These are phyloP conservation scores for Pseudogymnoascus verrucosus DNA, from an alignment of 2,329 filamentous ascomycete species.

Conservation along the genomic window DNA sequence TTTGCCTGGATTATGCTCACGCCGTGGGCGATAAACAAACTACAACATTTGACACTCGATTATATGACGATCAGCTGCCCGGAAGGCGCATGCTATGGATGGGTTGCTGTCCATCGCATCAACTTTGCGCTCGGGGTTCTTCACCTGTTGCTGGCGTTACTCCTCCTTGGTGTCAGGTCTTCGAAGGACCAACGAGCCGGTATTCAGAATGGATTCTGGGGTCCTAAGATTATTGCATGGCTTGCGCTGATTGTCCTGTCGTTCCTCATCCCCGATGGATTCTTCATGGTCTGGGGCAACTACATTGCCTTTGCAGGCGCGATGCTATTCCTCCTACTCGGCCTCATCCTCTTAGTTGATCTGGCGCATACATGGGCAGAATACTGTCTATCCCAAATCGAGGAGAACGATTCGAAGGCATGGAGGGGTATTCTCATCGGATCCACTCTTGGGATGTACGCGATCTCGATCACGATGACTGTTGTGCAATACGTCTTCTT, in stretches of 20 bases:
- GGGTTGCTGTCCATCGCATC: constrained; percentile 93
- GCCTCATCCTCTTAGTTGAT: constrained; percentile 86
- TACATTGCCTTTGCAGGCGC: constrained; percentile 83
- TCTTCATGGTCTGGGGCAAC: constrained; percentile 94
- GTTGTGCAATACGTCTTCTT: constrained; percentile 98
- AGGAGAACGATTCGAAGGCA: constrained; percentile 71
- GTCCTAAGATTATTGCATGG: constrained; percentile 90
- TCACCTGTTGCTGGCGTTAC: constrained; percentile 75
- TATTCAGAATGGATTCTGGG: constrained; percentile 98
- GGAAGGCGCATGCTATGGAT: constrained; percentile 86
- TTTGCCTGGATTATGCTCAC: constrained; percentile 99
- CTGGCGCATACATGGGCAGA: constrained; percentile 96
- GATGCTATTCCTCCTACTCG: constrained; percentile 88
- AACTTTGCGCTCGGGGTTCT: constrained; percentile 96
- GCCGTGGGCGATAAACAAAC: constrained; percentile 93
- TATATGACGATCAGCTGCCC: constrained; percentile 94
- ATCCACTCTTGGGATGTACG: constrained; percentile 88
- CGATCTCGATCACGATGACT: constrained; percentile 86
- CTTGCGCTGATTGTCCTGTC: constrained; percentile 77
- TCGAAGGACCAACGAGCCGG: constrained; percentile 81
- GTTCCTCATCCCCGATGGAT: constrained; percentile 89
- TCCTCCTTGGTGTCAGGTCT: constrained; percentile 78
- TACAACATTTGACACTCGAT: constrained; percentile 84
- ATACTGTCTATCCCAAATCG: constrained; percentile 88
- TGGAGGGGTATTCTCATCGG: constrained; percentile 88